phyloP scores from a whole-genome alignment of 768 basidiomycete species.

The Amanita pallidorosea region DNA sequence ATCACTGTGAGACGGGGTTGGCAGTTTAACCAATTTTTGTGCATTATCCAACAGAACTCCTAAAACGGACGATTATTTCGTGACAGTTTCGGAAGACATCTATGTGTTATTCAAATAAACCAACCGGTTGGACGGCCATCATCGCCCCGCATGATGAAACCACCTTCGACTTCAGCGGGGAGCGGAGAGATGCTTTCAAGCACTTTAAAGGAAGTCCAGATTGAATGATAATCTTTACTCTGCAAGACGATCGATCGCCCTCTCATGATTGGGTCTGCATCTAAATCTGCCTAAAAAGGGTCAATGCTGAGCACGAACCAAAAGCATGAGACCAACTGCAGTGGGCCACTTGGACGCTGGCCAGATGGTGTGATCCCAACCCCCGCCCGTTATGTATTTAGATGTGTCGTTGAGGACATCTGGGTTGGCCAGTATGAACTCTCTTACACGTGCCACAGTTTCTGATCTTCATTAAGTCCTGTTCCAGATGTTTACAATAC shows the following conservation, averaged over 20 bases:
- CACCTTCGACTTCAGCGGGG: conserved; percentile 67
- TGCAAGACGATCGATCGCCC: conserved; percentile 68
- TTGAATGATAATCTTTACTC: conserved; percentile 82
- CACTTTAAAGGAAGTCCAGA: conserved; percentile 70
- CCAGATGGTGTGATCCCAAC: conserved; percentile 90
- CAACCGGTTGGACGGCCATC: conserved; percentile 62
- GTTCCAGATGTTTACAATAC: background rate
- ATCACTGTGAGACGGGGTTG: conserved; percentile 52
- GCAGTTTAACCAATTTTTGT: conserved; percentile 58
- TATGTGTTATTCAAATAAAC: conserved; percentile 7
- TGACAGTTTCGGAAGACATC: conserved; percentile 1
- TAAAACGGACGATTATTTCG: conserved; percentile 12
- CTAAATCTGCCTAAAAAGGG: conserved; percentile 52
- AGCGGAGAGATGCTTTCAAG: conserved; percentile 49
- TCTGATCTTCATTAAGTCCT: conserved; percentile 24
- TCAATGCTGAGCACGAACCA: background rate
- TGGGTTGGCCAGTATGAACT: conserved; percentile 48
- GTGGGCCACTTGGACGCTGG: conserved; percentile 50
- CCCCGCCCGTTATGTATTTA: conserved; percentile 66
- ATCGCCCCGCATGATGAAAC: conserved; percentile 62
- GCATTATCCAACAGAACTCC: conserved; percentile 84
- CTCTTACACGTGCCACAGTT: conserved; percentile 48
- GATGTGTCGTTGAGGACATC: conserved; percentile 46
- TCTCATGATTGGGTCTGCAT: conserved; percentile 53
- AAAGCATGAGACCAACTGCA: conserved; percentile 33